These are phyloP conservation scores for Fusarium praegraminearum DNA, from an alignment of 2,329 filamentous ascomycete species.

Conservation along the genomic window DNA sequence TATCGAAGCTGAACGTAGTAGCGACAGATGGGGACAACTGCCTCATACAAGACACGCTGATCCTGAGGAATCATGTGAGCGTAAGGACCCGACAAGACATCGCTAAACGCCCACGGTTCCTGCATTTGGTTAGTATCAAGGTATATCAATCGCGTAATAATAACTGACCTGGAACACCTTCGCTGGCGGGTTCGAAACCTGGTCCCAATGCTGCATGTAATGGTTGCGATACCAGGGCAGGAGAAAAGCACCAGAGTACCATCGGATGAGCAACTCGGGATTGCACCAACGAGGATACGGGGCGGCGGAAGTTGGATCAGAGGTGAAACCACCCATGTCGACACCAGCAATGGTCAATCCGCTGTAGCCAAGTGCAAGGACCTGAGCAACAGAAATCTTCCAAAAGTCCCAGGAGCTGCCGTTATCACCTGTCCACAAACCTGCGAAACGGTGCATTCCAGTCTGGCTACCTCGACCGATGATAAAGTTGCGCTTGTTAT, in stretches of 20 bases:
- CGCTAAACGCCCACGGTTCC: background rate
- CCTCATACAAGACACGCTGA: background rate
- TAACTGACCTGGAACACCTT: conserved; percentile 1
- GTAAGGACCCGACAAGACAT: background rate
- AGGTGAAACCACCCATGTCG: conserved; percentile 5
- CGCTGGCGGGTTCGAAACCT: background rate
- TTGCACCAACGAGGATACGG: conserved; percentile 3
- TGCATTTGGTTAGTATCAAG: background rate
- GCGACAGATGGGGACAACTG: background rate
- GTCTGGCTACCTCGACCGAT: conserved; percentile 5
- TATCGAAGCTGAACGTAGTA: conserved; percentile 13
- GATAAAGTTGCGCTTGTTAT: conserved; percentile 15
- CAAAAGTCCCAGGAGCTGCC: conserved; percentile 13
- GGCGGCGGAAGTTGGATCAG: background rate
- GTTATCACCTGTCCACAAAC: conserved; percentile 8
- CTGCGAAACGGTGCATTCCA: conserved; percentile 3
- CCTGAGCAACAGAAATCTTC: conserved; percentile 7
- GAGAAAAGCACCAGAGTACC: conserved; percentile 7
- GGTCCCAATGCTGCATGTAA: background rate
- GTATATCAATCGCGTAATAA: fast-evolving
- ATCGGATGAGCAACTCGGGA: background rate
- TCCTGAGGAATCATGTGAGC: background rate
- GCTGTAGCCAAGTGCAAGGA: background rate
- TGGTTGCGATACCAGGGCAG: conserved; percentile 11
- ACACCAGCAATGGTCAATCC: background rate